A percentile compares a stretch with the other conserved stretches of the same genome.
Evolutionary conservation across 768 basidiomycete species (phyloP).

Genomic region (Termitomyces sp.): DNA sequence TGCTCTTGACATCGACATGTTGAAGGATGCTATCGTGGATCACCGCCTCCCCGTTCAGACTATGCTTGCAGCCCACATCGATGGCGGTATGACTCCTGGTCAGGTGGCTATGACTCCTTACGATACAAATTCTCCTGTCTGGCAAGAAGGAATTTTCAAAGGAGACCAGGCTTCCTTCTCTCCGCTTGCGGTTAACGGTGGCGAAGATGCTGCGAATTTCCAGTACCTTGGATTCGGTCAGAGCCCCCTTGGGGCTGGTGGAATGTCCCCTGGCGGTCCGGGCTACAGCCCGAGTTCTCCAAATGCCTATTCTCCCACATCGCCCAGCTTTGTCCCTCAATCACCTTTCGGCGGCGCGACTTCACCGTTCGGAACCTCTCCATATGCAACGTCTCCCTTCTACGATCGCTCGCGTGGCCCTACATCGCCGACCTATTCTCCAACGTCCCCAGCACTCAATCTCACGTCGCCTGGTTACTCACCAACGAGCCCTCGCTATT

Average conservation of each 20-base stretch:
- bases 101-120: slow-evolving; percentile 97
- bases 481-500: slow-evolving; percentile 84
- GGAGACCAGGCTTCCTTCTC: slow-evolving; percentile 92
- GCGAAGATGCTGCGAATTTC: slow-evolving; percentile 80
- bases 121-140: slow-evolving; percentile 85
- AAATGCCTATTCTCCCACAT: slow-evolving; percentile 84
- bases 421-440: slow-evolving; percentile 85
- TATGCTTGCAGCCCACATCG: slow-evolving; percentile 73
- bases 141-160: slow-evolving; percentile 74
- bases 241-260: slow-evolving; percentile 80
- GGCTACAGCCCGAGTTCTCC: slow-evolving; percentile 93
- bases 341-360: slow-evolving; percentile 83
- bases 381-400: slow-evolving; percentile 84
- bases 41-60: slow-evolving; percentile 87
- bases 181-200: slow-evolving; percentile 84
- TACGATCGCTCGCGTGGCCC: slow-evolving; percentile 59
- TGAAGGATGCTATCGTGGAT: slow-evolving; percentile 98
- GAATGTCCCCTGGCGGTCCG: slow-evolving; percentile 85
- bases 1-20: slow-evolving; percentile 94
- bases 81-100: slow-evolving; percentile 89
- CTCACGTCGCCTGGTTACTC: slow-evolving; percentile 83
- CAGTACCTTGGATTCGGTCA: slow-evolving; percentile 75
- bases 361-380: slow-evolving; percentile 79
- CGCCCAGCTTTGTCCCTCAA: slow-evolving; percentile 80
- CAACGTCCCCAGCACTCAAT: slow-evolving; percentile 82